Base-by-base conservation (phyloP, 164 flowering plant genomes). In the Aristolochia fimbriata region DNA sequence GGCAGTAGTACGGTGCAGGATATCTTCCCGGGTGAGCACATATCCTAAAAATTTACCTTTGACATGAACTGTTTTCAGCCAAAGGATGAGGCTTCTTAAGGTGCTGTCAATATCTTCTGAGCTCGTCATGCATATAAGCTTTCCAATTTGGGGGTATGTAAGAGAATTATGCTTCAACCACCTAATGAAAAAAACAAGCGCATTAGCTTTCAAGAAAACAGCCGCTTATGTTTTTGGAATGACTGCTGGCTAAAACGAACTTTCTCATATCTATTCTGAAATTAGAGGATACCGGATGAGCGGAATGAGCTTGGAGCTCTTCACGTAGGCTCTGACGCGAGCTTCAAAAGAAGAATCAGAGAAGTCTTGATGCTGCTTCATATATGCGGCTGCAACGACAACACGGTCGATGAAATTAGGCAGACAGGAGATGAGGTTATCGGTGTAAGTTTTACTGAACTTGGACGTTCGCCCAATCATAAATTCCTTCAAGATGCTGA, bases 111-210 rank as follows among this genome's bases (percentile, higher is more conserved):
- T 71, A 57, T 86, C 73, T 55, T 85, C 85, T 55, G 58, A 73
- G 15, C 23, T 77, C 80, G 20, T 76, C 82, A 76, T 70, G 76
- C 84, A 83, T 51, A 90, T 79, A 16, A 90, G 70, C 83, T 81
- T 93, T 50, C 78, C 97, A 66, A 93, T 90, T 66, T 82, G 88
- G 2, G 84, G 82, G 63, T 81, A 88, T 16, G 97, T 81, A 61
- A 90, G 46, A n/a, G 75, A 60, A 74, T 93, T 84, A 74, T 88
- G 97, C 61, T 93, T 93, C 79, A 93, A 75, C 96, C 97, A 93
- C 88, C 97, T 93, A 74, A 15, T 9, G 16, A 17, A 30, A 22
- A 6, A 10, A 46, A 1, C 51, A 58, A 58, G 21, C 12, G 31
- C 3, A 30, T 60, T 47, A 5, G 17, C 20, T 30, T 25, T 20